phyloP scores from a whole-genome alignment of 2,329 filamentous ascomycete species.

The Dothideomycetes sp. region DNA sequence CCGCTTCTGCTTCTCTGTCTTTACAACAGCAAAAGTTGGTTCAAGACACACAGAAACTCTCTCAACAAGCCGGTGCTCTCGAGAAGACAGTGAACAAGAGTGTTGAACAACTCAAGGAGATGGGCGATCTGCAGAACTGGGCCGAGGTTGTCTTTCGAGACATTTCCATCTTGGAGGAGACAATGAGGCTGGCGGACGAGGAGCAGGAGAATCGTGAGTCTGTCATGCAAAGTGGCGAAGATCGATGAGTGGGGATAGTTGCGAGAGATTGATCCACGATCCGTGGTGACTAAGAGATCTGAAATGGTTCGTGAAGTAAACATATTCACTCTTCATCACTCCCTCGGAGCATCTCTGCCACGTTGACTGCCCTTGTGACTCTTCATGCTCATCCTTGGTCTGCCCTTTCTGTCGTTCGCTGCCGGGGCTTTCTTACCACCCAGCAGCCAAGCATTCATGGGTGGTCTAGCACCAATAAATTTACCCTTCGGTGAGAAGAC shows the following conservation, averaged over 20 bases:
- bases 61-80: conserved; percentile 5
- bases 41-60: conserved; percentile 2
- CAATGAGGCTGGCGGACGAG: conserved; percentile 27
- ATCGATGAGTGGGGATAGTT: neutral
- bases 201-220: too few relatives aligned
- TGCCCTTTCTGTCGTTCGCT: conserved; percentile 39
- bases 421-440: conserved; percentile 45
- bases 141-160: conserved; percentile 61
- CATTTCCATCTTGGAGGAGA: conserved; percentile 30
- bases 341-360: conserved; percentile 10
- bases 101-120: conserved; percentile 57
- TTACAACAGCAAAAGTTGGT: neutral
- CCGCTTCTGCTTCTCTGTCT: neutral
- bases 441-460: conserved; percentile 63
- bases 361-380: conserved; percentile 13
- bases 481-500: conserved; percentile 79
- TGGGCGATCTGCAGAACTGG: conserved; percentile 80
- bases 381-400: conserved; percentile 58
- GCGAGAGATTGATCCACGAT: neutral
- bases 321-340: neutral
- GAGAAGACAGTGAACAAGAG: neutral
- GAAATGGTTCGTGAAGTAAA: too few relatives aligned
- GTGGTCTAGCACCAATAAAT: conserved; percentile 57
- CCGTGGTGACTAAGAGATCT: neutral
- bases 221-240: too few relatives aligned